phyloP scores from a whole-genome alignment of 2,329 filamentous ascomycete genomes.

The Penicillium sp. region DNA sequence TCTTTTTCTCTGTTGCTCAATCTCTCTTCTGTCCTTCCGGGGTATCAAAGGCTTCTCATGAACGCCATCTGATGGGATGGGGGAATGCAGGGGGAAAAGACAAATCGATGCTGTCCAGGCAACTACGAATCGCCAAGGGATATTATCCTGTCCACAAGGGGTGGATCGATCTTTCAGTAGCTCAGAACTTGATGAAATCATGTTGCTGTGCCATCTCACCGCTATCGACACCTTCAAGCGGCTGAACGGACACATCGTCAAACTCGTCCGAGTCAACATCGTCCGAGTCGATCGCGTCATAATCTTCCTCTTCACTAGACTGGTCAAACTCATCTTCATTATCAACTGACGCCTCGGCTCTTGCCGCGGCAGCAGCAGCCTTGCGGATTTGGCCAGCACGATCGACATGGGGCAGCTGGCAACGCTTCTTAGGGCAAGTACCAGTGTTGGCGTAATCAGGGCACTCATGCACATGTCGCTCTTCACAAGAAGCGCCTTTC shows the following conservation, averaged over 20 bases:
- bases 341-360: constrained; percentile 38
- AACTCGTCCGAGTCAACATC: constrained; percentile 69
- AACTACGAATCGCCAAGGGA: constrained; percentile 10
- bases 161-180: background rate
- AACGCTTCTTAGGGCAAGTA: constrained; percentile 76
- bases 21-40: constrained; percentile 9
- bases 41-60: constrained; percentile 16
- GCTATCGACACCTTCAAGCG: constrained; percentile 43
- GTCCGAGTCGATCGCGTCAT: constrained; percentile 68
- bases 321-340: constrained; percentile 67
- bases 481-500: constrained; percentile 73
- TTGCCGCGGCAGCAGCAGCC: constrained; percentile 49
- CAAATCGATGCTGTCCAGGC: constrained; percentile 10
- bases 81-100: constrained; percentile 5
- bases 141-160: background rate
- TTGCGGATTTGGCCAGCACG: constrained; percentile 77
- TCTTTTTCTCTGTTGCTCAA: background rate
- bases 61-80: constrained; percentile 5
- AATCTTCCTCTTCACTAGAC: constrained; percentile 76
- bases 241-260: constrained; percentile 48
- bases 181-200: constrained; percentile 56
- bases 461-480: constrained; percentile 90
- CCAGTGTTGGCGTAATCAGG: constrained; percentile 94
- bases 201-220: constrained; percentile 57
- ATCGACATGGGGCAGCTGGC: constrained; percentile 84